These are phyloP conservation scores for Cladochytrium replicatum DNA, from an alignment of 192 early-diverging fungal species.

Conservation along the genomic window DNA sequence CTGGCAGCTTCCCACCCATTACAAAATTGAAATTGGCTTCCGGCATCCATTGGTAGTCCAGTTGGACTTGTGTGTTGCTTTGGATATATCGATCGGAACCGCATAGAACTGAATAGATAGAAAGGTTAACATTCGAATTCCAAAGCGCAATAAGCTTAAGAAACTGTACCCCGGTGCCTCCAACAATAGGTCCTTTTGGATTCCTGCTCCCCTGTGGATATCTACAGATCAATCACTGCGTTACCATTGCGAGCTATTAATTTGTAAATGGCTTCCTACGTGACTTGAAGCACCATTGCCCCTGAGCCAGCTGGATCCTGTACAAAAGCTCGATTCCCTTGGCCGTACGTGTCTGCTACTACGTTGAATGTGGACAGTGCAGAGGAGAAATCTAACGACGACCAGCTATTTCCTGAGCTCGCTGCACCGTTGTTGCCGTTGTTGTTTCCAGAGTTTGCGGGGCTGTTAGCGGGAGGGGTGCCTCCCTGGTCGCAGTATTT, in stretches of 20 bases:
- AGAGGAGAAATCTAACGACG: not conserved
- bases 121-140: too few relatives aligned
- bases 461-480: not conserved
- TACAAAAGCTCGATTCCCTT: conserved; percentile 8
- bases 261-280: conserved; percentile 2
- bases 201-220: conserved; percentile 17
- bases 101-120: conserved; percentile 25
- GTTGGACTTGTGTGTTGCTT: conserved; percentile 8
- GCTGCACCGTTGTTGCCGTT: not conserved
- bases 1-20: conserved; percentile 49
- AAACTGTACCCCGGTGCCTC: conserved; percentile 16
- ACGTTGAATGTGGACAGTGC: conserved; percentile 8
- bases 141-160: too few relatives aligned
- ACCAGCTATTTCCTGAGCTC: too few relatives aligned
- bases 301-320: conserved; percentile 15
- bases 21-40: conserved; percentile 38
- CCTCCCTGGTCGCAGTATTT: conserved; percentile 11
- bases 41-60: conserved; percentile 39
- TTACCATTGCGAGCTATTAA: not conserved
- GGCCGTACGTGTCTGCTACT: conserved; percentile 2
- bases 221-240: too few relatives aligned
- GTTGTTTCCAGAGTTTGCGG: conserved; percentile 1
- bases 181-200: conserved; percentile 5
- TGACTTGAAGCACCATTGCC: conserved; percentile 11
- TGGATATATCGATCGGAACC: conserved; percentile 9